phyloP scores from a whole-genome alignment of 192 early-diverging fungal genomes.

The Geosiphon pyriformis region DNA sequence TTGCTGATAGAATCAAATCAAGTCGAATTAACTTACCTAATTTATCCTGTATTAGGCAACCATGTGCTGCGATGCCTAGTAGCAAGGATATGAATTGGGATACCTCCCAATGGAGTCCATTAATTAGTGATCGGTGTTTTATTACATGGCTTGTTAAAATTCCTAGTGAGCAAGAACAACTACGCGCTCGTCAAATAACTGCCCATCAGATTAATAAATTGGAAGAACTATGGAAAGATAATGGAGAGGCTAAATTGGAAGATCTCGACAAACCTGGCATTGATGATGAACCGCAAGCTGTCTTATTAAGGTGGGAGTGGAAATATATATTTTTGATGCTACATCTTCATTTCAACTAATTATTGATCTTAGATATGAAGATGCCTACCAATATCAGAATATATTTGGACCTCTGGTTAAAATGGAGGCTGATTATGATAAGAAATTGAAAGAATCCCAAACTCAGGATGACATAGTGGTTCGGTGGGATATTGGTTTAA shows the following conservation, averaged over 20 bases:
- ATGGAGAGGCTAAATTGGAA: constrained; percentile 63
- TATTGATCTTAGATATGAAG: constrained; percentile 66
- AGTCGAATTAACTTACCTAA: neutral
- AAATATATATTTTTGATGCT: neutral
- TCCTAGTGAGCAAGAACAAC: constrained; percentile 79
- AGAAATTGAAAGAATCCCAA: constrained; percentile 84
- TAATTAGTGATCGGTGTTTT: constrained; percentile 93
- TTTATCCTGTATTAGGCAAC: constrained; percentile 51
- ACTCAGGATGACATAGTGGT: constrained; percentile 93
- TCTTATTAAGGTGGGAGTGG: constrained; percentile 57
- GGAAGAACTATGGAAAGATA: constrained; percentile 89
- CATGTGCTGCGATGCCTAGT: constrained; percentile 84
- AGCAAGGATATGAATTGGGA: constrained; percentile 97
- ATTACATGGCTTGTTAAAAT: constrained; percentile 91
- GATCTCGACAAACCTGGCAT: constrained; percentile 77
- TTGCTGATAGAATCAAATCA: neutral
- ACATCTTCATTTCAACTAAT: neutral
- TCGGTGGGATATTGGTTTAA: constrained; percentile 97
- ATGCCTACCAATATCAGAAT: constrained; percentile 96
- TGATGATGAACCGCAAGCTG: constrained; percentile 81
- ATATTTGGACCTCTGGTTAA: constrained; percentile 93
- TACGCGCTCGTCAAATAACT: constrained; percentile 77
- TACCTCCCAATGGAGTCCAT: constrained; percentile 90
- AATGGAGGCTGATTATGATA: constrained; percentile 91
- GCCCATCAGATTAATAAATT: constrained; percentile 77